Base-by-base conservation (phyloP, 176 grass and related monocot species). In the Zizania latifolia region DNA sequence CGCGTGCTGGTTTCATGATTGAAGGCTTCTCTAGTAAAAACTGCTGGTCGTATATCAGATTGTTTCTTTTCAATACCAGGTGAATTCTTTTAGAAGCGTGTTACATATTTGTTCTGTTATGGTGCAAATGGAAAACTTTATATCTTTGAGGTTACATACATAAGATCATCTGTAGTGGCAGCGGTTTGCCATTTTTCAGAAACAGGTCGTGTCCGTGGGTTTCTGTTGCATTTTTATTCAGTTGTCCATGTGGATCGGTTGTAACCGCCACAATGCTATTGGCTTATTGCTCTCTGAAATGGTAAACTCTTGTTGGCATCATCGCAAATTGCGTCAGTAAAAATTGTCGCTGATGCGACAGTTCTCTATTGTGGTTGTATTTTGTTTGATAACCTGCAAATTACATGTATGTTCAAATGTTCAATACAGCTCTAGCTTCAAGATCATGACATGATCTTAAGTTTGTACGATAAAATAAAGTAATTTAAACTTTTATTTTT, bases 1-100 rank as follows among this genome's bases (percentile, higher is more conserved):
- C 76, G 79, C 71, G 90, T 92, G 43, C 26, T 92, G 33, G 90
- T 89, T 68, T 92, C 86, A 9, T 92, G 74, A 89, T 50, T 30
- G 57, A 38, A 82, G 22, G 37, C 29, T 31, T 75, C 33, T 60
- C 10, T 10, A 22, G 56, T 61, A 13, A 33, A n/a, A 75, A 28
- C 55, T 31, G 10, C 29, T 21, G 72, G 37, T 74, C 54, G 14
- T 28, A 10, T 59, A 28, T 74, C 53, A 28, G 34, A 34, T 69
- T 28, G 5, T 48, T 31, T 46, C 15, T 31, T 70, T 29, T 29
- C 54, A 41, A 56, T 74, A 51, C 56, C 37, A 44, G 39, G 28
- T 61, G 37, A 28, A 75, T 44, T 22, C 4, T 75, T 61, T 37
- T 36, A 29, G 23, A 74, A 40, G 15, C 40, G 51, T 23, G 53